Conservation (phyloP, 495 filamentous ascomycete species). For the Lichenothelia convexa region DNA sequence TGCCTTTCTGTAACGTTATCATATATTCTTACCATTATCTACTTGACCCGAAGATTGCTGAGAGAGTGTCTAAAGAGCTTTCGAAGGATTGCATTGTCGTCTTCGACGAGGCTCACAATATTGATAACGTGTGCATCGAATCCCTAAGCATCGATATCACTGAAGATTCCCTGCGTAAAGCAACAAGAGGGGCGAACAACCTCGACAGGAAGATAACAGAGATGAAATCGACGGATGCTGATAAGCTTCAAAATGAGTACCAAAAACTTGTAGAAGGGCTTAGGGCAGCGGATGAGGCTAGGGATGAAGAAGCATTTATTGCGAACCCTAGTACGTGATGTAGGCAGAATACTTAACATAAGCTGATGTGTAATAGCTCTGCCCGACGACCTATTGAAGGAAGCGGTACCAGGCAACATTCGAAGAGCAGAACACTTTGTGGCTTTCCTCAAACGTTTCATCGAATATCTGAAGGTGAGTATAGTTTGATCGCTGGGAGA, state of each 20-base stretch:
- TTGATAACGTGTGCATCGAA: constrained; percentile 99
- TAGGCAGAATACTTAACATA: constrained; percentile 21
- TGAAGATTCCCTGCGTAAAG: constrained; percentile 78
- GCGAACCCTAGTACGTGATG: constrained; percentile 51
- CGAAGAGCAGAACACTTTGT: constrained; percentile 92
- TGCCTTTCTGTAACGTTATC: constrained; percentile 97
- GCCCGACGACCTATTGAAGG: constrained; percentile 67
- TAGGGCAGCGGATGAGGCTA: constrained; percentile 65
- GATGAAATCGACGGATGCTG: constrained; percentile 80
- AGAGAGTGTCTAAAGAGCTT: constrained; percentile 86
- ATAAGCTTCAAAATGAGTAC: constrained; percentile 90
- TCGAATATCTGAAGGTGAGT: constrained; percentile 76
- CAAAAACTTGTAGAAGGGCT: constrained; percentile 88
- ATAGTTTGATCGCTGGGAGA: background rate
- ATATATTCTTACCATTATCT: constrained; percentile 99
- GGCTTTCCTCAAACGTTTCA: constrained; percentile 83
- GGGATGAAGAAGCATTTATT: constrained; percentile 92
- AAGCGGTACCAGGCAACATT: constrained; percentile 94
- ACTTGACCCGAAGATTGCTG: constrained; percentile 93
- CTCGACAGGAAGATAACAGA: constrained; percentile 77
- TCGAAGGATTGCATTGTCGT: constrained; percentile 98
- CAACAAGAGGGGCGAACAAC: constrained; percentile 73
- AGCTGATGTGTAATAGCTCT: constrained; percentile 28
- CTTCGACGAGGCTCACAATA: constrained; percentile 98
- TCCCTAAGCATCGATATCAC: constrained; percentile 92